phyloP scores from a whole-genome alignment of 139 green algal species.

The Coelastrella sp. region DNA sequence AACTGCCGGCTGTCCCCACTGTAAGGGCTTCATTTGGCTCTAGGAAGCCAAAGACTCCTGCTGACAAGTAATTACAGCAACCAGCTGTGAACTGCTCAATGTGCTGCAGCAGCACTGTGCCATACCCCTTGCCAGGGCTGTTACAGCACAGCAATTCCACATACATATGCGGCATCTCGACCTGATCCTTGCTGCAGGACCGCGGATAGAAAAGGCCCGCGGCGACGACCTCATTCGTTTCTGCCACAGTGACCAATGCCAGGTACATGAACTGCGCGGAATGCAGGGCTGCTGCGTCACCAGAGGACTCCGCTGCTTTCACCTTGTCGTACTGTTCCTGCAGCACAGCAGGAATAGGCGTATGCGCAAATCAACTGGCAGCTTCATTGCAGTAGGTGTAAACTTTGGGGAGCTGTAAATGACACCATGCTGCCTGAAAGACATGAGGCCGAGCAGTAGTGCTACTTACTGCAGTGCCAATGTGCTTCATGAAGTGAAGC shows the following conservation, averaged over 20 bases:
- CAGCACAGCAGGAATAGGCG: not conserved
- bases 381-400: too few species aligned
- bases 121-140: conserved; percentile 37
- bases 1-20: not conserved
- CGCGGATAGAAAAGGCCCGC: conserved; percentile 48
- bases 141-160: conserved; percentile 48
- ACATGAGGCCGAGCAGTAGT: too few species aligned
- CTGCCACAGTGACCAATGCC: not conserved
- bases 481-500: too few species aligned
- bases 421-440: too few species aligned
- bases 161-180: conserved; percentile 48
- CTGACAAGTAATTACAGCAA: conserved; percentile 2
- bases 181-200: conserved; percentile 7
- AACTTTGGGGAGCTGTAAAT: too few species aligned
- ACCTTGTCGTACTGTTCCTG: conserved; percentile 44
- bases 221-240: conserved; percentile 8
- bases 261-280: conserved; percentile 28
- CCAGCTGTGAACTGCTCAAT: conserved; percentile 44
- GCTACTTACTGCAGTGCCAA: too few species aligned
- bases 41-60: not conserved
- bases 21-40: not conserved
- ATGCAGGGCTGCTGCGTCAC: not conserved
- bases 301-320: conserved; percentile 1
- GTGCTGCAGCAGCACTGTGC: conserved; percentile 43
- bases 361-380: too few species aligned